Evolutionary conservation across 148 eudicot species (phyloP).

Genomic region (Vaccinium vitisidaea): DNA sequence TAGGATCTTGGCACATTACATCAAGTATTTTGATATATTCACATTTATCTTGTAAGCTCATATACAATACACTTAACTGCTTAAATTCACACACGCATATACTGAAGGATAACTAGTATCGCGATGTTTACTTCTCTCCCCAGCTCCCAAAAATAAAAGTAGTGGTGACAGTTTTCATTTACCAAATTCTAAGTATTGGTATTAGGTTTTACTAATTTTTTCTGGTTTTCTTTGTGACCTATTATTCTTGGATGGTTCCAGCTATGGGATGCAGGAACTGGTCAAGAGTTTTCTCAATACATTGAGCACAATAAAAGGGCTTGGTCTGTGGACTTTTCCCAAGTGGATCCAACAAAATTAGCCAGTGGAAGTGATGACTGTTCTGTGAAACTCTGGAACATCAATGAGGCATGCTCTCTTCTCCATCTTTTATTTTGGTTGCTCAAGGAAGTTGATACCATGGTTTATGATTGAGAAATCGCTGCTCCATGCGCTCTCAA

Average conservation of each 20-base stretch:
- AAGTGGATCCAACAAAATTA: slow-evolving; percentile 67
- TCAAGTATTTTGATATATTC: background rate
- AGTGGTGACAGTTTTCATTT: background rate
- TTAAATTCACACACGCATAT: no score
- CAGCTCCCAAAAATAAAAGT: no score
- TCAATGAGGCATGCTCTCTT: slow-evolving; percentile 59
- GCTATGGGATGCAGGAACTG: slow-evolving; percentile 92
- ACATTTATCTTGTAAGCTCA: background rate
- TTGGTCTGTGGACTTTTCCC: slow-evolving; percentile 96
- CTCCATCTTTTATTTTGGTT: slow-evolving; percentile 8
- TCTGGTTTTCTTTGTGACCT: background rate
- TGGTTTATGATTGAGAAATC: background rate
- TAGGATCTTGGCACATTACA: slow-evolving; percentile 6
- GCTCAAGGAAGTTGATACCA: slow-evolving; percentile 3
- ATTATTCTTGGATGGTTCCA: slow-evolving; percentile 34
- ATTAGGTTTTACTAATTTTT: background rate
- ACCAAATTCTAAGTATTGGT: background rate
- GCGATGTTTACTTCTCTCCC: background rate
- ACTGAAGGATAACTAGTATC: background rate
- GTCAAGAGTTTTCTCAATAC: slow-evolving; percentile 57
- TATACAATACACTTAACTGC: background rate
- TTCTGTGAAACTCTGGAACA: slow-evolving; percentile 77
- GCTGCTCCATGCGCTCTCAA: background rate
- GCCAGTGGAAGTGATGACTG: slow-evolving; percentile 95
- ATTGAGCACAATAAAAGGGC: slow-evolving; percentile 73